These are phyloP conservation scores for Komagataella kurtzmanii DNA, from an alignment of 805 yeast species.

Conservation along the genomic window DNA sequence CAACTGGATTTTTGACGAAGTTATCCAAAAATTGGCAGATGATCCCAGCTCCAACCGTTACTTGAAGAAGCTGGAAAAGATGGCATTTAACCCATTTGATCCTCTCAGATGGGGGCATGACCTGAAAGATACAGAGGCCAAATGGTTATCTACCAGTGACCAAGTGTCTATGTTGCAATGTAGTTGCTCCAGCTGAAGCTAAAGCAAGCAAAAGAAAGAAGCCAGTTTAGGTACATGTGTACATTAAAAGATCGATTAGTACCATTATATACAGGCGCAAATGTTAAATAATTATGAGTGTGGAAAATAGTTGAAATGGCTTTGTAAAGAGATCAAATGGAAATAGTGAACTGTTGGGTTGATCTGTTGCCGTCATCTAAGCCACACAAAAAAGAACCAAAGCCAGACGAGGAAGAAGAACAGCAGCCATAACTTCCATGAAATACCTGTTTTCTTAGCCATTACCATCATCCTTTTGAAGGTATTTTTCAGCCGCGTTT, in stretches of 20 bases:
- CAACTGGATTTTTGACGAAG: conserved; percentile 80
- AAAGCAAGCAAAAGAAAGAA: not conserved
- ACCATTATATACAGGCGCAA: not conserved
- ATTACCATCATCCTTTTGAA: conserved; percentile 44
- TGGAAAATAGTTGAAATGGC: not conserved
- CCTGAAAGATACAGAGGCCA: conserved; percentile 39
- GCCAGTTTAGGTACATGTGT: not conserved
- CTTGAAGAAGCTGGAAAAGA: conserved; percentile 47
- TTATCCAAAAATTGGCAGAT: conserved; percentile 36
- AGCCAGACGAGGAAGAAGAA: conserved; percentile 30
- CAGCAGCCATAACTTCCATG: conserved; percentile 47
- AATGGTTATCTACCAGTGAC: conserved; percentile 43
- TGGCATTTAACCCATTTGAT: conserved; percentile 71
- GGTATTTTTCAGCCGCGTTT: conserved; percentile 34
- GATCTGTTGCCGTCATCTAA: not conserved
- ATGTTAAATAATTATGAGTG: not conserved
- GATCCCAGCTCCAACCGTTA: conserved; percentile 38
- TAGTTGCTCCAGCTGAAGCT: conserved; percentile 42
- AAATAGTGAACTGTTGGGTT: not conserved
- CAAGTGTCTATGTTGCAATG: conserved; percentile 54
- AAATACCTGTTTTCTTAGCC: conserved; percentile 52
- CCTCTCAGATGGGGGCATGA: conserved; percentile 53
- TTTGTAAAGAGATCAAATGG: not conserved
- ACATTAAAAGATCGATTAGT: not conserved
- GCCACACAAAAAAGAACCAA: conserved; percentile 29